Percentiles rank a stretch among this genome's conserved stretches.
phyloP scores from a whole-genome alignment of 202 grass and related monocot genomes.

The Carex arenaria region DNA sequence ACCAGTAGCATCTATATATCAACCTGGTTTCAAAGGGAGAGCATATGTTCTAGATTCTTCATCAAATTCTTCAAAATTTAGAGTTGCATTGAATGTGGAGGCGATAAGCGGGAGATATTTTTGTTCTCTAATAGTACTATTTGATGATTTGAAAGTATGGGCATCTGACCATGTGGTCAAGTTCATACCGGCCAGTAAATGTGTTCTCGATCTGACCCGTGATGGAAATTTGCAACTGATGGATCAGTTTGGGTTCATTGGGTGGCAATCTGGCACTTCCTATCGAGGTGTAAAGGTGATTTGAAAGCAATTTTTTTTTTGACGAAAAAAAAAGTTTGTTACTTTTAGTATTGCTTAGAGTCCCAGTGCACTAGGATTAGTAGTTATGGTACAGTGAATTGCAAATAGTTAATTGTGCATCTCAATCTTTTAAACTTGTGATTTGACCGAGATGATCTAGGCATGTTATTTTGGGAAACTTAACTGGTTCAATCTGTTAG shows the following conservation, averaged over 20 bases:
- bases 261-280: slow-evolving; percentile 50
- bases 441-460: background rate
- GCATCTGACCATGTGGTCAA: slow-evolving; percentile 43
- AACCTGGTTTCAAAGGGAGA: slow-evolving; percentile 29
- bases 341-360: background rate
- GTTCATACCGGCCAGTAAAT: slow-evolving; percentile 27
- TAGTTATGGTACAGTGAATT: background rate
- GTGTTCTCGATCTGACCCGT: slow-evolving; percentile 42
- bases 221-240: slow-evolving; percentile 55
- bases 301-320: background rate
- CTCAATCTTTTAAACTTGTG: background rate
- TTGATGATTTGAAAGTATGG: slow-evolving; percentile 67
- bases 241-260: slow-evolving; percentile 39
- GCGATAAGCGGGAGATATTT: slow-evolving; percentile 21
- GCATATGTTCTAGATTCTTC: slow-evolving; percentile 31
- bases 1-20: slow-evolving; percentile 27
- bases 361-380: background rate
- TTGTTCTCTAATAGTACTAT: slow-evolving; percentile 51
- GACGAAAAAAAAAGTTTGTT: background rate
- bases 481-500: background rate
- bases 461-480: background rate
- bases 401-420: background rate
- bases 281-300: slow-evolving; percentile 57
- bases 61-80: slow-evolving; percentile 29
- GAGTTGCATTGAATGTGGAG: slow-evolving; percentile 47